Evolutionary conservation across 2,329 filamentous ascomycete species (phyloP), one percentile per base, ranked within the genome.

Genomic region (Neonectria hederae): DNA sequence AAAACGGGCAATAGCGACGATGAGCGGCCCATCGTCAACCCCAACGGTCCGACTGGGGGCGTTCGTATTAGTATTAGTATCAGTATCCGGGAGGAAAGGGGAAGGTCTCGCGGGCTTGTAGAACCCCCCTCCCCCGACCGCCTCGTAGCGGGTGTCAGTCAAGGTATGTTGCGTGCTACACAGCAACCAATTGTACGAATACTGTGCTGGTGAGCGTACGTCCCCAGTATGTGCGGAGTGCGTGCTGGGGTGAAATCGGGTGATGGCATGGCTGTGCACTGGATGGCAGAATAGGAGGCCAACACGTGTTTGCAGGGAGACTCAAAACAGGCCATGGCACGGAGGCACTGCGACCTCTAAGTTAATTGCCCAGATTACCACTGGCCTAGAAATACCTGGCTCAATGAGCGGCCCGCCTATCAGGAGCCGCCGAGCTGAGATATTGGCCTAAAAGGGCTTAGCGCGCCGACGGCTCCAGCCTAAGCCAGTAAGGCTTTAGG

Each of bases 271-370:
- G 65, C 46, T 51, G 55, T 63, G 61, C 56, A 59, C 38, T 62
- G 68, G 54, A 40, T 38, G 57, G 61, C 54, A 69, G 59, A 65
- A 72, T 56, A 67, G 67, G 64, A 69, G 59, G 61, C 40, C 59
- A 73, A 72, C 70, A 72, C 66, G 63, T 73, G 63, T 72, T 72
- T 62, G 59, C 63, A 70, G 45, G 63, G 63, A 58, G 63, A 51
- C 46, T 45, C 53, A 35, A 54, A 66, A 69, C 64, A 70, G 61
- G 69, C 51, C 65, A 69, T 62, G 30, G 40, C 46, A 43, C 49
- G 32, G 45, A 57, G 61, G 13, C 45, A 59, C 38, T 40, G 55
- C 65, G 51, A 57, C 59, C 54, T 63, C 62, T 28, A 28, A 28
- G 28, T 10, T 64, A 59, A 62, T 69, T 65, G 65, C 52, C 54